Evolutionary conservation across 2,329 filamentous ascomycete genomes (phyloP), one percentile per base, ranked within the genome.

Genomic region (Penicillium italicum): DNA sequence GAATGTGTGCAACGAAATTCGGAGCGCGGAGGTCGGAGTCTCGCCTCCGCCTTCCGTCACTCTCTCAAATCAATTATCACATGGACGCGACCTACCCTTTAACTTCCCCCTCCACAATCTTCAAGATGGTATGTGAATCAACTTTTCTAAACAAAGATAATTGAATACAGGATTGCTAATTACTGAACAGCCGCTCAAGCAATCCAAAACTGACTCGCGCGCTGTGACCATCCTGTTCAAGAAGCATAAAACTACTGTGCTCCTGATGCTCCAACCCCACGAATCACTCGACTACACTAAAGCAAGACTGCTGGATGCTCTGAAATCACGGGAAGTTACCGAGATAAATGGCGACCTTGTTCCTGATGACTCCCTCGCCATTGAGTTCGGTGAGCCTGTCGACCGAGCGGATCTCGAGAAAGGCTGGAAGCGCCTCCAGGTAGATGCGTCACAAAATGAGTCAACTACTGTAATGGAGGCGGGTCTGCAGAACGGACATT

Each of bases 171-270:
- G 2, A 16, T 40, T 1, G 9, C 41, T 55, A 41, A 55, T 33
- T 9, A 51, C n/a, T 14, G 24, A 37, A 18, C 33, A 66, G 61
- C 55, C 53, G 24, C 64, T 56, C 12, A 56, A 55, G 30, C 48
- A 59, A 55, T 41, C 59, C 22, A 66, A 67, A 24, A 46, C 64
- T 28, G 66, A 70, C 45, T 79, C 84, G 42, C 74, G 79, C n/a
- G 77, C 81, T 62, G 79, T 83, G 64, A 89, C 87, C 10, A 76
- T 92, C 53, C 82, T 86, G 57, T 85, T 92, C 75, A 91, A 90
- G 72, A 82, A 88, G 69, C 85, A 87, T 67, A 83, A 84, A 55
- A 82, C 85, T 64, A 91, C 87, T 4, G 79, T 91, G 61, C 83
- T 89, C 65, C 78, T 91, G 55, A 85, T 88, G 59, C 79, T 87